phyloP scores from a whole-genome alignment of 129 eudicot species.

The Pulicaria dysenterica region DNA sequence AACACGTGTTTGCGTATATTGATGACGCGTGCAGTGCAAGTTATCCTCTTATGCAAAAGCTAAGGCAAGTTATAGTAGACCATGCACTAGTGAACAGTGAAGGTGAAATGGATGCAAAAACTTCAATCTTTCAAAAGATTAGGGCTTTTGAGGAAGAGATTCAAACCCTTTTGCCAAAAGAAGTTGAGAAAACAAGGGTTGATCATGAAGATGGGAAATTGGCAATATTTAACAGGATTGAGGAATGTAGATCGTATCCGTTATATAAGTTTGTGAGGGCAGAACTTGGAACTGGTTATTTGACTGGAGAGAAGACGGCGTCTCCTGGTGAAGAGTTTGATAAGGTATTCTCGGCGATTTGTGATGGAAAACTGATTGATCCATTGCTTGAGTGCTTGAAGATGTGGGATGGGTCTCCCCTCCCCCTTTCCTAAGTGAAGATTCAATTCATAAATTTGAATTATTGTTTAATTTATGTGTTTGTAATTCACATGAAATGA shows the following conservation, averaged over 20 bases:
- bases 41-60: constrained; percentile 64
- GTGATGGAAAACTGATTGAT: constrained; percentile 62
- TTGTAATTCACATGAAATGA: constrained; percentile 1
- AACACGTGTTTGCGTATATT: constrained; percentile 51
- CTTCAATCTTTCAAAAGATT: constrained; percentile 67
- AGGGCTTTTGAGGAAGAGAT: constrained; percentile 62
- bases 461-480: neutral
- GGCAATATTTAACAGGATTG: constrained; percentile 46
- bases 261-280: constrained; percentile 58
- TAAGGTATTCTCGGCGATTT: constrained; percentile 60
- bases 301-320: constrained; percentile 57
- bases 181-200: constrained; percentile 49
- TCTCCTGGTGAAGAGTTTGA: constrained; percentile 72
- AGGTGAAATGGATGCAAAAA: constrained; percentile 37
- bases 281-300: constrained; percentile 45
- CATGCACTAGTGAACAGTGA: constrained; percentile 54
- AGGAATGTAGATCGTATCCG: constrained; percentile 67
- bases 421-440: constrained; percentile 45
- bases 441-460: neutral
- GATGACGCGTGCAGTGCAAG: constrained; percentile 65
- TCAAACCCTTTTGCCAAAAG: constrained; percentile 52
- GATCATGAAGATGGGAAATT: constrained; percentile 49
- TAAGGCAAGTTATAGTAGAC: constrained; percentile 61
- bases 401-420: constrained; percentile 78
- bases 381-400: constrained; percentile 68